A percentile compares a stretch with the other conserved stretches of the same genome.
These are phyloP conservation scores for Diaporthe destruens DNA, from an alignment of 2,329 filamentous ascomycete genomes.

Conservation along the genomic window DNA sequence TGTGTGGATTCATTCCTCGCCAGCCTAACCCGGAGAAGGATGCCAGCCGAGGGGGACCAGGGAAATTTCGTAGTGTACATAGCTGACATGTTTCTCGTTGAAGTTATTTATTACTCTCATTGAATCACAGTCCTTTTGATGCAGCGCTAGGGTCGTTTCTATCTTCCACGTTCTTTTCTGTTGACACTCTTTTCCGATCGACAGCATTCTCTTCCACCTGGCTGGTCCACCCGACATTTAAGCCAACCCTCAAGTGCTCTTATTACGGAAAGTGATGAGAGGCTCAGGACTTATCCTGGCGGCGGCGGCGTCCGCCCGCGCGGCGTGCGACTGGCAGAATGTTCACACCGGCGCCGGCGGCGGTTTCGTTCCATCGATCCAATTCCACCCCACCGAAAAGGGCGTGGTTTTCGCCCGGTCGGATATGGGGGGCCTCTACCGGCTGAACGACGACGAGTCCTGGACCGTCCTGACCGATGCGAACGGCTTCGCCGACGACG, in stretches of 20 bases:
- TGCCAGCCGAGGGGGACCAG: background rate
- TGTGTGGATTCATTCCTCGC: no score
- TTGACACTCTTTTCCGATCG: background rate
- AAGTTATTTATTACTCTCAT: background rate
- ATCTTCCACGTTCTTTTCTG: background rate
- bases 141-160: background rate
- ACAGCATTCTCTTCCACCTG: conserved; percentile 13
- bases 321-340: conserved; percentile 49
- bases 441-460: conserved; percentile 64
- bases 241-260: background rate
- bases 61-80: conserved; percentile 1
- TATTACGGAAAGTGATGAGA: background rate
- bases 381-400: conserved; percentile 65
- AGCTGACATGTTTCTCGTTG: background rate
- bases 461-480: conserved; percentile 36
- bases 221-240: conserved; percentile 21
- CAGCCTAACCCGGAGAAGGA: background rate
- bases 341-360: conserved; percentile 66
- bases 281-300: conserved; percentile 37
- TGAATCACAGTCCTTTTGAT: background rate
- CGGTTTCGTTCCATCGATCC: conserved; percentile 67
- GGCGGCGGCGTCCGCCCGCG: conserved; percentile 44
- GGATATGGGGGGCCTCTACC: conserved; percentile 69
- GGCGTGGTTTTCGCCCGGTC: conserved; percentile 68
- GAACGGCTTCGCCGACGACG: conserved; percentile 16